These are phyloP conservation scores for Seiridium cupressi DNA, from an alignment of 2,329 filamentous ascomycete genomes.

Conservation along the genomic window DNA sequence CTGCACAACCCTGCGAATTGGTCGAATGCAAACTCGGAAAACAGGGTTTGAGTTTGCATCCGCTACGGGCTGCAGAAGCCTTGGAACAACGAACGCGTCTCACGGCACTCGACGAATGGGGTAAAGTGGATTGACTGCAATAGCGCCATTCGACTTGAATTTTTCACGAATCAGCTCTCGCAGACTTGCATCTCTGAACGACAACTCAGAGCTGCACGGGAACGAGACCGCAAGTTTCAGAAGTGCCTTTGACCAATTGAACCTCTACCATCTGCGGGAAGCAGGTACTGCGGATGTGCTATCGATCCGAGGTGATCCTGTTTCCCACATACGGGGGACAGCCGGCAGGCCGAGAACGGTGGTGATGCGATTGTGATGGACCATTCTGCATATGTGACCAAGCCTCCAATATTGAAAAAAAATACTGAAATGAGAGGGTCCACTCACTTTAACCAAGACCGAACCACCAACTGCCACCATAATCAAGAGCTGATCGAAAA, in stretches of 20 bases:
- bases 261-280: no score
- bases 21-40: no score
- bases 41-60: no score
- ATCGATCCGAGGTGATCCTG: not conserved
- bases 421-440: not conserved
- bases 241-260: no score
- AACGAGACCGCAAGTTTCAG: no score
- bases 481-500: not conserved
- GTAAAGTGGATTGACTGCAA: not conserved
- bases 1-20: no score
- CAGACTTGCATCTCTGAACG: no score
- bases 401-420: not conserved
- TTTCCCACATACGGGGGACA: not conserved
- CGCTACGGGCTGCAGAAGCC: not conserved
- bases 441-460: not conserved
- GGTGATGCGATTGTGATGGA: not conserved
- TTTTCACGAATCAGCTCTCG: not conserved
- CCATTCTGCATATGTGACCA: not conserved
- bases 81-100: not conserved
- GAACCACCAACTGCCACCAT: not conserved
- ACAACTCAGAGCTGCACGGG: no score
- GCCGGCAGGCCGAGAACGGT: not conserved
- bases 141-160: not conserved
- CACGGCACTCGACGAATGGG: not conserved
- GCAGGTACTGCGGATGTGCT: not conserved